Evolutionary conservation across 31 red algal genomes (phyloP).

Genomic region (Bonnemaisonia californica): DNA sequence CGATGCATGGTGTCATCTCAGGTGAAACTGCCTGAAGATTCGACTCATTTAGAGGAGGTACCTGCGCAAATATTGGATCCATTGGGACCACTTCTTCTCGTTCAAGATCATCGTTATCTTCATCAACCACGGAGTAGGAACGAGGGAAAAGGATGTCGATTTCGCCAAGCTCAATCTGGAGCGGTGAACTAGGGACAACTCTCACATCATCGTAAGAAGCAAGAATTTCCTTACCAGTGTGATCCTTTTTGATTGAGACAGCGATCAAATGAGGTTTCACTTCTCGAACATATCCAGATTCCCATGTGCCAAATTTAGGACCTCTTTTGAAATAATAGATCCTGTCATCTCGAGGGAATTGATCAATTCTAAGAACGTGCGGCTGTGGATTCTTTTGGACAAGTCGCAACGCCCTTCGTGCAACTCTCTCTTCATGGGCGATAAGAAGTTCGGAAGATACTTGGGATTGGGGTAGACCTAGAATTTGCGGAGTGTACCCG

Average conservation of each 20-base stretch:
- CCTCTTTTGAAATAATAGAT: neutral
- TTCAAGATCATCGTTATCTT: no score
- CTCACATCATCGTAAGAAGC: neutral
- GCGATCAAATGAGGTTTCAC: neutral
- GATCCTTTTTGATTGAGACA: neutral
- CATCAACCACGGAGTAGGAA: neutral
- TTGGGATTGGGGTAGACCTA: constrained; percentile 11
- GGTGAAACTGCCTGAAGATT: no score
- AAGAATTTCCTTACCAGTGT: neutral
- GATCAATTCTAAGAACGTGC: neutral
- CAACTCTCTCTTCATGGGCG: neutral
- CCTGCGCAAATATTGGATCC: no score
- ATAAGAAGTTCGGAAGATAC: neutral
- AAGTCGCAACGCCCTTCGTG: no score
- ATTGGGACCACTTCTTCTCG: no score
- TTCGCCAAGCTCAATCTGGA: neutral
- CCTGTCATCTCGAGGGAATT: neutral
- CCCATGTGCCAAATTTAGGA: neutral
- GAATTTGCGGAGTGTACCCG: constrained; percentile 26
- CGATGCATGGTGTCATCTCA: no score
- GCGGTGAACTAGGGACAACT: neutral
- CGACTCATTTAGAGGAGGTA: no score
- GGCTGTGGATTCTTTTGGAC: no score
- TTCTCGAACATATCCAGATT: neutral
- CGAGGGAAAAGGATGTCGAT: neutral